Evolutionary conservation across 805 yeast species (phyloP).

Genomic region (Candida insectorum): DNA sequence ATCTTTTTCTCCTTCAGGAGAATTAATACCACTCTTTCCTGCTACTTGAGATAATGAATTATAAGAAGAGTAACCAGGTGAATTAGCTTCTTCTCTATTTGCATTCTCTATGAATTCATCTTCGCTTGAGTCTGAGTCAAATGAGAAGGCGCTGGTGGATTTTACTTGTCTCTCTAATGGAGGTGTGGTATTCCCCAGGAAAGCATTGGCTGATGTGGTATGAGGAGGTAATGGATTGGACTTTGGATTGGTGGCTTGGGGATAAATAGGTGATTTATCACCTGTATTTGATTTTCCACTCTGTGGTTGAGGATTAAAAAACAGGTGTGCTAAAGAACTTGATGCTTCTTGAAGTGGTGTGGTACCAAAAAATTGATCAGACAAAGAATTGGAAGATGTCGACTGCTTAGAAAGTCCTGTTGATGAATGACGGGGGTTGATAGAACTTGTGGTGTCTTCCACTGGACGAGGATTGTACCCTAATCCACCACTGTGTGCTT

Average conservation of each 20-base stretch:
- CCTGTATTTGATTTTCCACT: background rate
- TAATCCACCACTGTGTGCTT: background rate
- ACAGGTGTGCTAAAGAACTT: constrained; percentile 18
- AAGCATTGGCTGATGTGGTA: constrained; percentile 40
- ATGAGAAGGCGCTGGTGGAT: constrained; percentile 19
- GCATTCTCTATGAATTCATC: constrained; percentile 25
- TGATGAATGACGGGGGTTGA: constrained; percentile 34
- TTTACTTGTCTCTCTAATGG: constrained; percentile 10
- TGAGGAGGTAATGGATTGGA: constrained; percentile 42
- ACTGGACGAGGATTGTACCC: constrained; percentile 18
- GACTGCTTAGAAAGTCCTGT: constrained; percentile 38
- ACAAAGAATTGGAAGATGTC: constrained; percentile 35
- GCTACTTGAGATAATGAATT: constrained; percentile 52
- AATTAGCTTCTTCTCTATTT: constrained; percentile 9
- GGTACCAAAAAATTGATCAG: constrained; percentile 35
- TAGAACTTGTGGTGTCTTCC: constrained; percentile 20
- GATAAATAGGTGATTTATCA: constrained; percentile 1
- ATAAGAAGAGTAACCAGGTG: constrained; percentile 26
- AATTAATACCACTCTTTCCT: constrained; percentile 37
- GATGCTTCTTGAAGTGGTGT: constrained; percentile 12
- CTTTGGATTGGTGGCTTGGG: constrained; percentile 24
- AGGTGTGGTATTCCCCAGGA: constrained; percentile 31
- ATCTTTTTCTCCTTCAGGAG: constrained; percentile 18
- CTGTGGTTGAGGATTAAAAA: constrained; percentile 12
- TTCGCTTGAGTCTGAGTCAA: constrained; percentile 33